Conservation (phyloP, 148 eudicot genomes). For the Cornus kousa region DNA sequence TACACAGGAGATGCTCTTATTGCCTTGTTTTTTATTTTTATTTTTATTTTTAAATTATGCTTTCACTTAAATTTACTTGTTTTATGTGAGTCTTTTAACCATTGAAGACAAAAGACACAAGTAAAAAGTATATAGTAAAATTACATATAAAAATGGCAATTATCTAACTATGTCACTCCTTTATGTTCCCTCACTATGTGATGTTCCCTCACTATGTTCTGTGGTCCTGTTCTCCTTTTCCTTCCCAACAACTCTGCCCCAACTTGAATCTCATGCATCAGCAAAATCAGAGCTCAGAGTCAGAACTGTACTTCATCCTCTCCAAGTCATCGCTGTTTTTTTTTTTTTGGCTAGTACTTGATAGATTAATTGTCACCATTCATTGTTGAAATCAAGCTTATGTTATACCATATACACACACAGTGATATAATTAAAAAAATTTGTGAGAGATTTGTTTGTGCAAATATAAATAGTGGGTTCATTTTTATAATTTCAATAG, state of each 20-base stretch:
- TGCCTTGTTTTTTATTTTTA: not conserved
- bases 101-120: not conserved
- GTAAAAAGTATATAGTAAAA: not conserved
- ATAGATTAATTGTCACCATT: no score
- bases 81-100: not conserved
- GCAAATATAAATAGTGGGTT: no score
- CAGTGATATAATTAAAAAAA: no score
- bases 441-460: no score
- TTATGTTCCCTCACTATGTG: not conserved
- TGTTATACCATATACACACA: no score
- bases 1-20: not conserved
- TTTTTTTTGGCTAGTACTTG: no score
- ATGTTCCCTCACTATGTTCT: not conserved
- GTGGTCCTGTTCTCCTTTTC: not conserved
- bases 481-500: no score
- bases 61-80: not conserved
- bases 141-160: not conserved
- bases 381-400: no score
- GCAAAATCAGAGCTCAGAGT: not conserved
- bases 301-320: not conserved
- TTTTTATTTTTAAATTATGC: not conserved
- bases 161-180: not conserved
- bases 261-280: not conserved
- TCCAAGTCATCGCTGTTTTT: not conserved
- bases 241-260: not conserved